These are phyloP conservation scores for Moesziomyces globuligerus DNA, from an alignment of 1,284 basidiomycete species.

Conservation along the genomic window DNA sequence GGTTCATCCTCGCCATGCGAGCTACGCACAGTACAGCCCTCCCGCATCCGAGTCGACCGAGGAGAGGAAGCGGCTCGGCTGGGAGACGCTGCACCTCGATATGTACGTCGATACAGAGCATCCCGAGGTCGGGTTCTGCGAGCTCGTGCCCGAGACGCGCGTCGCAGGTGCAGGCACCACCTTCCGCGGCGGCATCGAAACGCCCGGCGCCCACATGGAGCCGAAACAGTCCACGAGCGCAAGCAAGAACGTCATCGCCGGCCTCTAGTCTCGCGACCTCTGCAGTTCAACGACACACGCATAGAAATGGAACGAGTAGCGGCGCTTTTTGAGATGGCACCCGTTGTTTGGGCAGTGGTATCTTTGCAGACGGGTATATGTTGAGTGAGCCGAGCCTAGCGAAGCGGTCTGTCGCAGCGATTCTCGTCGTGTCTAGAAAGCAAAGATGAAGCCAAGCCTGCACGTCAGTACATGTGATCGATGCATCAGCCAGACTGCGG, in stretches of 20 bases:
- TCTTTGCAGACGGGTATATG: not conserved
- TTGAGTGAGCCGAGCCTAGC: constrained; percentile 2
- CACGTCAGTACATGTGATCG: not conserved
- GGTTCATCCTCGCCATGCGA: constrained; percentile 58
- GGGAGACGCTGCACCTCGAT: constrained; percentile 23
- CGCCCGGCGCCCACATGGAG: constrained; percentile 30
- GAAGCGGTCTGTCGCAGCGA: constrained; percentile 35
- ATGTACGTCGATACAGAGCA: constrained; percentile 47
- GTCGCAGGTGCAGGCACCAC: constrained; percentile 50
- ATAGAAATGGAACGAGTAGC: not conserved
- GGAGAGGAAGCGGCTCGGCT: constrained; percentile 18
- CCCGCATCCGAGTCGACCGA: constrained; percentile 8
- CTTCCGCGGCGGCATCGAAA: constrained; percentile 53
- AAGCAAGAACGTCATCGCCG: constrained; percentile 40
- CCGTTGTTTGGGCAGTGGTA: constrained; percentile 9
- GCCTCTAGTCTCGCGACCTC: constrained; percentile 9
- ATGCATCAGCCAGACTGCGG: not conserved
- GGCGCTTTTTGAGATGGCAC: not conserved
- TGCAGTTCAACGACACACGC: not conserved
- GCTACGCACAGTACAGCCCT: constrained; percentile 26
- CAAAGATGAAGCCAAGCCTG: not conserved
- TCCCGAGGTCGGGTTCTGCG: constrained; percentile 62
- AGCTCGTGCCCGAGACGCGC: constrained; percentile 36
- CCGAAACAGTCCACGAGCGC: not conserved
- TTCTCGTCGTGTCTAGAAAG: constrained; percentile 32